A percentile compares a stretch with the other conserved stretches of the same genome.
Evolutionary conservation across 108 stramenopile species (phyloP).

Genomic region (Epipyxis sp.): DNA sequence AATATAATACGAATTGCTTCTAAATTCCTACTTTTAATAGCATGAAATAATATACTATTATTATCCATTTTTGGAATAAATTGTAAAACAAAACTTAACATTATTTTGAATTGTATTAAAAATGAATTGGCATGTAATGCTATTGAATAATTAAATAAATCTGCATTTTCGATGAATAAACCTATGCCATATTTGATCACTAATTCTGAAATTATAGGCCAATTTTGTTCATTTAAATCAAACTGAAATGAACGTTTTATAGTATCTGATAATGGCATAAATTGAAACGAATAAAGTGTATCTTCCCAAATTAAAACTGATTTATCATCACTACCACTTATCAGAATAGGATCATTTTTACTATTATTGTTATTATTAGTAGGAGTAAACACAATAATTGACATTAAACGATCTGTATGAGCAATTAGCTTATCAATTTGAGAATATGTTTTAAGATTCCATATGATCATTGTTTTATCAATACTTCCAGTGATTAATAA

Average conservation of each 20-base stretch:
- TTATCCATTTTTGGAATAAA: neutral
- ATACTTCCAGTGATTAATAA: slow-evolving; percentile 29
- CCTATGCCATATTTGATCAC: neutral
- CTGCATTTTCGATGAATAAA: neutral
- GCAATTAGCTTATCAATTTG: neutral
- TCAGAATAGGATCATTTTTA: slow-evolving; percentile 10
- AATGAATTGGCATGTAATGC: neutral
- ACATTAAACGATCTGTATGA: slow-evolving; percentile 17
- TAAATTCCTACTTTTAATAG: neutral
- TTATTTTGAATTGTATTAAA: neutral
- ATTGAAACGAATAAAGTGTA: slow-evolving; percentile 14
- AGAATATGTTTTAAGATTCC: neutral
- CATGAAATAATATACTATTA: too few species aligned
- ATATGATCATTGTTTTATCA: slow-evolving; percentile 19
- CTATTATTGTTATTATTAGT: too few species aligned
- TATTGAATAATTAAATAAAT: neutral
- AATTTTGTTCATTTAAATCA: slow-evolving; percentile 4
- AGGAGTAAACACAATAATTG: neutral
- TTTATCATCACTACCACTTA: slow-evolving; percentile 24
- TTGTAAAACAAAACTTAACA: neutral
- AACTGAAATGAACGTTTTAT: slow-evolving; percentile 13
- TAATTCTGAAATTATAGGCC: neutral
- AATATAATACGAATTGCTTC: neutral
- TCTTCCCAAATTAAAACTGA: slow-evolving; percentile 22
- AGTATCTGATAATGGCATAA: slow-evolving; percentile 25